Evolutionary conservation across 352 stramenopile species (phyloP).

Genomic region (Peronosclerospora sorghi): DNA sequence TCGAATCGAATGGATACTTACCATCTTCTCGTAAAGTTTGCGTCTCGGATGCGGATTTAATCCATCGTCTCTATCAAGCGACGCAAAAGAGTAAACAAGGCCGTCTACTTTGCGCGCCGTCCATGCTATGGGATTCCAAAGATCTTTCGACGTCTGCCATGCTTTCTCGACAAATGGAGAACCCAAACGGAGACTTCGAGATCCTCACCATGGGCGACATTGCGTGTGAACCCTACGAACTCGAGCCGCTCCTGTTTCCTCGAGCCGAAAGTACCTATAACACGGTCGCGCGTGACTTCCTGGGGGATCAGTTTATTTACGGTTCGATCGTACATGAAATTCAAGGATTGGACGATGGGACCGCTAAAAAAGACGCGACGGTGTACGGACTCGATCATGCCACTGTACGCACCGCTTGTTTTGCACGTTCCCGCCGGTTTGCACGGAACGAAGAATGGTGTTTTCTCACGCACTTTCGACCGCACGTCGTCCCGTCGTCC

Average conservation of each 20-base stretch:
- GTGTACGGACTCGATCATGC: slow-evolving; percentile 16
- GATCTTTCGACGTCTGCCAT: slow-evolving; percentile 18
- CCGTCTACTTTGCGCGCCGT: slow-evolving; percentile 10
- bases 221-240: slow-evolving; percentile 15
- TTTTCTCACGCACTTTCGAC: slow-evolving; percentile 30
- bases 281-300: slow-evolving; percentile 10
- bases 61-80: slow-evolving; percentile 16
- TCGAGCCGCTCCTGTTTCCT: slow-evolving; percentile 18
- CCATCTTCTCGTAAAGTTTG: slow-evolving; percentile 12
- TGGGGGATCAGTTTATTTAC: slow-evolving; percentile 39
- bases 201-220: slow-evolving; percentile 28
- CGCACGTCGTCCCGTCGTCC: neutral
- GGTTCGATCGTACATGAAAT: slow-evolving; percentile 35
- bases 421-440: slow-evolving; percentile 23
- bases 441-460: slow-evolving; percentile 37
- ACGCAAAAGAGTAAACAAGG: slow-evolving; percentile 11
- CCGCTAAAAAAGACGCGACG: slow-evolving; percentile 1
- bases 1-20: slow-evolving; percentile 8
- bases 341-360: slow-evolving; percentile 3
- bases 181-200: slow-evolving; percentile 14
- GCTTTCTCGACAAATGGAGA: slow-evolving; percentile 14
- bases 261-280: slow-evolving; percentile 28
- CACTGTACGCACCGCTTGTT: slow-evolving; percentile 30
- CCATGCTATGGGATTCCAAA: slow-evolving; percentile 26
- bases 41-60: slow-evolving; percentile 20